Evolutionary conservation across 2,329 filamentous ascomycete species (phyloP).

Genomic region (Raffaelea ambrosiae): DNA sequence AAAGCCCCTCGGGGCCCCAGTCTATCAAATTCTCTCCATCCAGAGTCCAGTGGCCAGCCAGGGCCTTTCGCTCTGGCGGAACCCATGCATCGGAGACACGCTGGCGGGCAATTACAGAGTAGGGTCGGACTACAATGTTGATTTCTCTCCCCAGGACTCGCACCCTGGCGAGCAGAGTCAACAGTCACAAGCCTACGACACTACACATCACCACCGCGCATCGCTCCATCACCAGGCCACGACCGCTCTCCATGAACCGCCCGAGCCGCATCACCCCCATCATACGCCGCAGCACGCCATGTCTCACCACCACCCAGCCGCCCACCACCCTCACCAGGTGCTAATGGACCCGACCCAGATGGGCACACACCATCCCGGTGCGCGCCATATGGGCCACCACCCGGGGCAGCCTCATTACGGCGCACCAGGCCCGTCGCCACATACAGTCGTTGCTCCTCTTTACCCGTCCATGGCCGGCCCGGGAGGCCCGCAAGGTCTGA

Average conservation of each 20-base stretch:
- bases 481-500: slow-evolving; percentile 27
- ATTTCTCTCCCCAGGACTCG: slow-evolving; percentile 61
- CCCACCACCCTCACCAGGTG: slow-evolving; percentile 43
- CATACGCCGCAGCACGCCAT: slow-evolving; percentile 33
- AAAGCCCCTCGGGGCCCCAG: slow-evolving; percentile 46
- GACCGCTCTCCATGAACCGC: slow-evolving; percentile 36
- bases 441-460: slow-evolving; percentile 39
- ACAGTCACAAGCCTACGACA: slow-evolving; percentile 21
- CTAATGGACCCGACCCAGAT: slow-evolving; percentile 49
- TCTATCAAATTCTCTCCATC: slow-evolving; percentile 49
- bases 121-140: slow-evolving; percentile 63
- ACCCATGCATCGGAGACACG: slow-evolving; percentile 64
- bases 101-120: slow-evolving; percentile 68
- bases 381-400: slow-evolving; percentile 36
- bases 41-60: slow-evolving; percentile 61
- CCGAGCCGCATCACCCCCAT: slow-evolving; percentile 30
- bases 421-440: slow-evolving; percentile 32
- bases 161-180: slow-evolving; percentile 58
- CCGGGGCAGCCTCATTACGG: slow-evolving; percentile 47
- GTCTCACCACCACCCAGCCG: slow-evolving; percentile 36
- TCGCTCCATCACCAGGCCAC: slow-evolving; percentile 40
- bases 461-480: slow-evolving; percentile 35
- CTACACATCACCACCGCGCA: slow-evolving; percentile 31
- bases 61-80: slow-evolving; percentile 70
- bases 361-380: slow-evolving; percentile 34